These are phyloP conservation scores for Leishmania mexicana DNA, from an alignment of 208 protist genomes.

Conservation along the genomic window DNA sequence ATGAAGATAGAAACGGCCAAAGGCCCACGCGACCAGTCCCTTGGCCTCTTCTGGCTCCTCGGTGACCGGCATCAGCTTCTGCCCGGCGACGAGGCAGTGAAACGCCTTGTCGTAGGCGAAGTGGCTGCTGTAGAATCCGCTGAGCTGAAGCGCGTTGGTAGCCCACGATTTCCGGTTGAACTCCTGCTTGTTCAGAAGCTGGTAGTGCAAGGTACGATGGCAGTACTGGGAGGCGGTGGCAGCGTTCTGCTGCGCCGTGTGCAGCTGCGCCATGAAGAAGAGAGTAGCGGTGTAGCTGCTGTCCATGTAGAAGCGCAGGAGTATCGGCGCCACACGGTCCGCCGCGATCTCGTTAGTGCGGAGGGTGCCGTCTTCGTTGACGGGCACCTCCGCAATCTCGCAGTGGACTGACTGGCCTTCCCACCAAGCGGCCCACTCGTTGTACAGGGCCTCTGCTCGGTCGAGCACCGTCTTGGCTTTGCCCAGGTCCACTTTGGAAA, in stretches of 20 bases:
- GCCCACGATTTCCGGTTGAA: slow-evolving; percentile 82
- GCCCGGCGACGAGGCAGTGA: slow-evolving; percentile 84
- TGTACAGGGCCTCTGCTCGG: slow-evolving; percentile 63
- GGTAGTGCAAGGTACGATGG: slow-evolving; percentile 84
- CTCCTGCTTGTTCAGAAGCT: slow-evolving; percentile 81
- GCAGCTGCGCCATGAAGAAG: slow-evolving; percentile 90
- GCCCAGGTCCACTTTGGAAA: slow-evolving; percentile 46
- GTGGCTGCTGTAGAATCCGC: slow-evolving; percentile 71
- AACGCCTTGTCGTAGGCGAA: slow-evolving; percentile 75
- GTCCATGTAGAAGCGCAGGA: slow-evolving; percentile 78
- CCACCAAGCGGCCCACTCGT: slow-evolving; percentile 65
- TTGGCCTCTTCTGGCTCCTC: slow-evolving; percentile 54
- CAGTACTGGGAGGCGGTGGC: slow-evolving; percentile 75
- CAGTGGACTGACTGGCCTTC: slow-evolving; percentile 23
- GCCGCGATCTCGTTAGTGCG: slow-evolving; percentile 18
- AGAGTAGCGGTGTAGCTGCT: slow-evolving; percentile 71
- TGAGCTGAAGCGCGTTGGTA: slow-evolving; percentile 84
- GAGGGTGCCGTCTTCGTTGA: slow-evolving; percentile 55
- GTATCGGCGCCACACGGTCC: slow-evolving; percentile 14
- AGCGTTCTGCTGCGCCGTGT: slow-evolving; percentile 49
- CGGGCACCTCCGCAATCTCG: slow-evolving; percentile 43
- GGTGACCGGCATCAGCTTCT: slow-evolving; percentile 73
- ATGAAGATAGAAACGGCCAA: slow-evolving; percentile 76
- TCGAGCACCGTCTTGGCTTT: slow-evolving; percentile 61
- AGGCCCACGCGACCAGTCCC: slow-evolving; percentile 72